phyloP scores from a whole-genome alignment of 1,284 basidiomycete species.

The Moesziomyces antarcticus region DNA sequence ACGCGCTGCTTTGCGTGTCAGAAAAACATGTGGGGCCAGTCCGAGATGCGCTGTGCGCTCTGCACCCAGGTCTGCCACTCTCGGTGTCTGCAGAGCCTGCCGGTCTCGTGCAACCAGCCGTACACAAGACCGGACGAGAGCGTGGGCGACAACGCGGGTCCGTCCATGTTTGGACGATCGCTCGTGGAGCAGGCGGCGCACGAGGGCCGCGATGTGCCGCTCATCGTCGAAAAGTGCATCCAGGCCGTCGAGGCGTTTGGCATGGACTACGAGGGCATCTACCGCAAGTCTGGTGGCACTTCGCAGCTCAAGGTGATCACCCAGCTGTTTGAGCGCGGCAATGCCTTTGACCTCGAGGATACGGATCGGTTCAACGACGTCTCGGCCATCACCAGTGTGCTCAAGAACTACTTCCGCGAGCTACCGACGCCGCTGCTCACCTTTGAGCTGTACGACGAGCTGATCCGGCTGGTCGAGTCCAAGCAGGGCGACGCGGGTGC shows the following conservation, averaged over 20 bases:
- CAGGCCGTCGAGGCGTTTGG: slow-evolving; percentile 67
- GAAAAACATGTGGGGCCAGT: slow-evolving; percentile 98
- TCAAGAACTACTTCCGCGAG: slow-evolving; percentile 95
- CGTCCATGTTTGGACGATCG: slow-evolving; percentile 90
- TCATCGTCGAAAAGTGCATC: slow-evolving; percentile 87
- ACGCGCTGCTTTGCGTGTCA: slow-evolving; percentile 93
- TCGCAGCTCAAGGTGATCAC: slow-evolving; percentile 92
- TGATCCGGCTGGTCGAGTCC: slow-evolving; percentile 70
- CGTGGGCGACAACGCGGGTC: slow-evolving; percentile 60
- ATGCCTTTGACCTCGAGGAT: slow-evolving; percentile 89
- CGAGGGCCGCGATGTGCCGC: slow-evolving; percentile 80
- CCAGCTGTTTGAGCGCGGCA: slow-evolving; percentile 91
- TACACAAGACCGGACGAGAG: slow-evolving; percentile 53
- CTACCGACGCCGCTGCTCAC: slow-evolving; percentile 91
- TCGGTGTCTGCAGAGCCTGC: slow-evolving; percentile 55
- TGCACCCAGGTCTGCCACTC: slow-evolving; percentile 61
- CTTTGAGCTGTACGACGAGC: slow-evolving; percentile 88
- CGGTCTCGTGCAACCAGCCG: slow-evolving; percentile 58
- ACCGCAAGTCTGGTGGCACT: slow-evolving; percentile 94
- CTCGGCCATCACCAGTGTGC: slow-evolving; percentile 91
- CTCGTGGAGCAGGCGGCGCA: slow-evolving; percentile 82
- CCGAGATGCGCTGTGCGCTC: slow-evolving; percentile 80
- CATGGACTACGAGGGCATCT: slow-evolving; percentile 93
- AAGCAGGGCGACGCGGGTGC: slow-evolving; percentile 13
- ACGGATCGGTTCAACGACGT: slow-evolving; percentile 94